phyloP scores from a whole-genome alignment of 768 basidiomycete species.

The Lactarius deliciosus region DNA sequence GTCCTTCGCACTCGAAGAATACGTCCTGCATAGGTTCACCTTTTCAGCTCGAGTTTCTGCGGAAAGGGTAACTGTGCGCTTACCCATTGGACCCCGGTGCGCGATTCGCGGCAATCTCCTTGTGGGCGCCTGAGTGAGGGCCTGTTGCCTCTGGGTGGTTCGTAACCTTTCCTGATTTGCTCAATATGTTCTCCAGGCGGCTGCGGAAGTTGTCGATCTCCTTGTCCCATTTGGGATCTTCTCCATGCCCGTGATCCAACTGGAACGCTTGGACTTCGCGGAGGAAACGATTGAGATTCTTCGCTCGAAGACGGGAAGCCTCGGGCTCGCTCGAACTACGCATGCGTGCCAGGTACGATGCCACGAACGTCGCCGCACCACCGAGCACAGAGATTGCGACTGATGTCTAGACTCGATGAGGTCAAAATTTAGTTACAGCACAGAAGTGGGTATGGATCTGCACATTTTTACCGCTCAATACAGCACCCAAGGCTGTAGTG shows the following conservation, averaged over 20 bases:
- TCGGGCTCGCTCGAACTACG: slow-evolving; percentile 74
- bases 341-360: slow-evolving; percentile 70
- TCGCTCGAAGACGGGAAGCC: slow-evolving; percentile 49
- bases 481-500: slow-evolving; percentile 33
- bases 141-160: not conserved
- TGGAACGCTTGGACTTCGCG: slow-evolving; percentile 59
- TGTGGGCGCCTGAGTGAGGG: too few relatives aligned
- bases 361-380: slow-evolving; percentile 64
- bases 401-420: slow-evolving; percentile 34
- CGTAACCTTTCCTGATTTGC: slow-evolving; percentile 36
- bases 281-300: slow-evolving; percentile 65
- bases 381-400: slow-evolving; percentile 47
- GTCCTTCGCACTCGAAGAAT: too few relatives aligned
- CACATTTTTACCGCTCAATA: slow-evolving; percentile 30
- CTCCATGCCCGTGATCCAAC: slow-evolving; percentile 37
- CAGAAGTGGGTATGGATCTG: not conserved
- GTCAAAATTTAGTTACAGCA: not conserved
- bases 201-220: slow-evolving; percentile 38
- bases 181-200: slow-evolving; percentile 50
- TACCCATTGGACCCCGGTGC: not conserved
- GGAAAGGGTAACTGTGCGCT: too few relatives aligned
- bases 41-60: too few relatives aligned
- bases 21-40: too few relatives aligned
- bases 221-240: slow-evolving; percentile 15
- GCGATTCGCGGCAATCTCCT: not conserved